Evolutionary conservation across 495 filamentous ascomycete species (phyloP), one percentile per base, ranked within the genome.

Genomic region (Talaromyces nanjingensis): DNA sequence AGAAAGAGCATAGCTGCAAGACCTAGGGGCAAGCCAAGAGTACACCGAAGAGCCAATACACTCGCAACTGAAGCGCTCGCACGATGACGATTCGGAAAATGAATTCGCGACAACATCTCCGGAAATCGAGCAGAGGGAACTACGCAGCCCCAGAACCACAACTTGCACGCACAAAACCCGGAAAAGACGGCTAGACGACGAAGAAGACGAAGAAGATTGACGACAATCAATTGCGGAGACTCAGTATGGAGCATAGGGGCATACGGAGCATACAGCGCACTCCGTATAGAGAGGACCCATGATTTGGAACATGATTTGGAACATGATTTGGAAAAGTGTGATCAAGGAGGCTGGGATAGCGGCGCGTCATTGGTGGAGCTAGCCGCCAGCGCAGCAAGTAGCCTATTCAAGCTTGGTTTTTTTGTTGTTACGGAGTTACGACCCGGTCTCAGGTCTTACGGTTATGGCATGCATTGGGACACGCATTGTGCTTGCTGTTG

Each of bases 311-410:
- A n/a, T n/a, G n/a, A n/a, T n/a, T n/a, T n/a, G 29, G 18, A 12
- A 12, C 37, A 42, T 42, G 37, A 42, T n/a, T 42, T 42, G 37
- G 18, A 22, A 56, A 16, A 12, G 8, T 56, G 22, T 56, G 53
- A 56, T 56, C 18, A 29, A 56, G 53, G 53, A 56, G 53, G 53
- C 53, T 56, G 53, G 53, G 27, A 56, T 29, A 56, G 53, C 14
- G 20, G 29, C 22, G 20, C 20, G 27, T 16, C 22, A 56, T 56
- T 56, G 53, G 53, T 29, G 22, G 53, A 56, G 27, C 53, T 56
- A 56, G 53, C 53, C 53, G 53, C 53, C 53, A 56, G 53, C 24
- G 53, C 22, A 56, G 1, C 22, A 20, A 3, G 29, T 29, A 56
- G 27, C 45, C 45, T 20, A 20, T 49, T 49, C 18, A 5, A 49